Evolutionary conservation across 495 filamentous ascomycete genomes (phyloP), one percentile per base, ranked within the genome.

Genomic region (Podospora appendiculata): DNA sequence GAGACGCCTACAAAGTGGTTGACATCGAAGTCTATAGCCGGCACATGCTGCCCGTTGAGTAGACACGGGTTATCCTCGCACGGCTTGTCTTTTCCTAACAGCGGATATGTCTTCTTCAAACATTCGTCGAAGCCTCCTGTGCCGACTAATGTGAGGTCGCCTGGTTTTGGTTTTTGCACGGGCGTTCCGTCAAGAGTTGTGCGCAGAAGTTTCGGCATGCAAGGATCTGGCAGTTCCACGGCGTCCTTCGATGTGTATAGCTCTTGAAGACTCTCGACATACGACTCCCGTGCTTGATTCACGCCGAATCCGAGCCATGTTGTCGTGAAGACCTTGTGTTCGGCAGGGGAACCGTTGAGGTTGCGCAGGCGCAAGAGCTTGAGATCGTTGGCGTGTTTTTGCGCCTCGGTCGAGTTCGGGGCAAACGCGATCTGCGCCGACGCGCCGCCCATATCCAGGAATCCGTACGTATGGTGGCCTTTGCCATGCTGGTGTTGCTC

Each of bases 1-100:
- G 90, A 96, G 49, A 99, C 92, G 8, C 93, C 93, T 25, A 99
- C 85, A 61, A 99, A 99, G 63, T 97, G 93, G 55, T 99, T 99
- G 39, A 99, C 84, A 48, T 93, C 85, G 62, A 97, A 99, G 66
- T 99, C 93, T 50, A 99, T 96, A 1, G 92, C 90, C 0, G 93
- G 93, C 3, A 90, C 89, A 61, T 97, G 90, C 44, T 89, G 79
- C 0, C 94, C 88, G 54, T 93, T 84, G 17, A 99, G 72, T 36
- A 99, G 71, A 66, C 93, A 99, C 0, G 93, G 94, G 13, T 81
- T 62, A 61, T 97, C 88, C 4, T 77, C 65, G 63, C 93, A 99
- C 2, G 88, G 84, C 36, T 84, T 81, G 63, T 95, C 87, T 68
- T 96, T 96, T 51, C 91, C 89, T 12, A 99, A 78, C 6, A 99